phyloP scores from a whole-genome alignment of 2,329 filamentous ascomycete genomes.

The Penicillium rolfsii region DNA sequence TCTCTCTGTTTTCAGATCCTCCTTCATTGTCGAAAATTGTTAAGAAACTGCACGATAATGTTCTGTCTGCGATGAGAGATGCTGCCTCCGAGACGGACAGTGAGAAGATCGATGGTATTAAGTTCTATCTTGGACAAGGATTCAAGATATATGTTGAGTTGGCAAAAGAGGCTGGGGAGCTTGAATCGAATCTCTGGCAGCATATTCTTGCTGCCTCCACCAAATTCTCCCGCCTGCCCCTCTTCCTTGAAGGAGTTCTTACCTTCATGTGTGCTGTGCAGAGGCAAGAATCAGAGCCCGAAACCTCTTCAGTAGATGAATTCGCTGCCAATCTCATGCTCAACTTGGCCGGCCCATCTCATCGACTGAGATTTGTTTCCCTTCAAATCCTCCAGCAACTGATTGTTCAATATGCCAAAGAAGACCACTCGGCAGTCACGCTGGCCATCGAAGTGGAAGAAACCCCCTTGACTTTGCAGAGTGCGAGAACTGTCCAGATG shows the following conservation, averaged over 20 bases:
- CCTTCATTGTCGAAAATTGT: conserved; percentile 69
- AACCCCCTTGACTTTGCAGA: conserved; percentile 75
- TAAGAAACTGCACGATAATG: conserved; percentile 66
- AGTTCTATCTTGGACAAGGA: conserved; percentile 73
- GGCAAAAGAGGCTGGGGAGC: conserved; percentile 60
- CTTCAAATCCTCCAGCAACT: conserved; percentile 72
- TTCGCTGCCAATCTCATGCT: conserved; percentile 68
- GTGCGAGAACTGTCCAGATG: conserved; percentile 77
- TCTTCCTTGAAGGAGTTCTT: conserved; percentile 67
- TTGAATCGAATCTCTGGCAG: conserved; percentile 66
- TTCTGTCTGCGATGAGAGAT: conserved; percentile 66
- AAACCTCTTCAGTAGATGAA: conserved; percentile 61
- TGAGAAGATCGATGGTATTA: conserved; percentile 18
- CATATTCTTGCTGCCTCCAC: conserved; percentile 68
- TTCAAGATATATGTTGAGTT: conserved; percentile 73
- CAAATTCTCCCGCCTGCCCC: conserved; percentile 65
- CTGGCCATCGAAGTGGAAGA: conserved; percentile 80
- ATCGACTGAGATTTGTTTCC: conserved; percentile 72
- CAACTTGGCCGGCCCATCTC: conserved; percentile 76
- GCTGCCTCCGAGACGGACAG: conserved; percentile 66
- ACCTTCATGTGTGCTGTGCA: conserved; percentile 49
- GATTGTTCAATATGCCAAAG: conserved; percentile 52
- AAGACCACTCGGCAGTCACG: conserved; percentile 48
- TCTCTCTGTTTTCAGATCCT: conserved; percentile 61
- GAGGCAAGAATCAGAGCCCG: conserved; percentile 37